Evolutionary conservation across 805 yeast genomes (phyloP).

Genomic region (Wickerhamiella sorbophila): DNA sequence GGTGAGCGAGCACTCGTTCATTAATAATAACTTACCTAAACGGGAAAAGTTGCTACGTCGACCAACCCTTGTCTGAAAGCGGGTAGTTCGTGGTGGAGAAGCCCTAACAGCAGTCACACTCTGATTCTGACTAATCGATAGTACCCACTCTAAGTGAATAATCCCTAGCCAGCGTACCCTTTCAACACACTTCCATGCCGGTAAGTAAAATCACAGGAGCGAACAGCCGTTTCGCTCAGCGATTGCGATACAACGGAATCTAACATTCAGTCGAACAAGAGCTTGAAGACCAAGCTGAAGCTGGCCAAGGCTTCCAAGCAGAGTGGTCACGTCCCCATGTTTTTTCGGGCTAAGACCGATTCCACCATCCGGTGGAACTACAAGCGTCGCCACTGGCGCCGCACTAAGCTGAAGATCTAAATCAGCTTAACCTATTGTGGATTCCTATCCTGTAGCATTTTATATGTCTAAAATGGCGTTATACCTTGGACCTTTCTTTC

Average conservation of each 20-base stretch:
- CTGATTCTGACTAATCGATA: neutral
- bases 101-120: slow-evolving; percentile 4
- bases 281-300: slow-evolving; percentile 95
- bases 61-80: no score
- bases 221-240: no score
- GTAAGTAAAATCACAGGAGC: slow-evolving; percentile 1
- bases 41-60: no score
- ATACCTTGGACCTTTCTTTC: neutral
- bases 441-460: slow-evolving; percentile 1
- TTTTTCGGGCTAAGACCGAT: slow-evolving; percentile 97
- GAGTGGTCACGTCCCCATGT: slow-evolving; percentile 99
- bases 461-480: neutral
- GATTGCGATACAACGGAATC: neutral
- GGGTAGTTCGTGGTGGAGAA: no score
- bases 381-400: slow-evolving; percentile 99
- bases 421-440: slow-evolving; percentile 13
- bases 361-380: slow-evolving; percentile 86
- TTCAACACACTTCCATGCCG: slow-evolving; percentile 2
- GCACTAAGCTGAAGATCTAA: slow-evolving; percentile 97
- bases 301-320: slow-evolving; percentile 97
- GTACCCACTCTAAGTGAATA: slow-evolving; percentile 1
- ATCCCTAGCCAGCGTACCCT: neutral
- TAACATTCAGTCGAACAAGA: slow-evolving; percentile 45
- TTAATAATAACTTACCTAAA: no score
- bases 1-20: no score